A percentile compares a stretch with the other conserved stretches of the same genome.
Conservation (phyloP, 768 basidiomycete genomes). For the Panellus pusillus region DNA sequence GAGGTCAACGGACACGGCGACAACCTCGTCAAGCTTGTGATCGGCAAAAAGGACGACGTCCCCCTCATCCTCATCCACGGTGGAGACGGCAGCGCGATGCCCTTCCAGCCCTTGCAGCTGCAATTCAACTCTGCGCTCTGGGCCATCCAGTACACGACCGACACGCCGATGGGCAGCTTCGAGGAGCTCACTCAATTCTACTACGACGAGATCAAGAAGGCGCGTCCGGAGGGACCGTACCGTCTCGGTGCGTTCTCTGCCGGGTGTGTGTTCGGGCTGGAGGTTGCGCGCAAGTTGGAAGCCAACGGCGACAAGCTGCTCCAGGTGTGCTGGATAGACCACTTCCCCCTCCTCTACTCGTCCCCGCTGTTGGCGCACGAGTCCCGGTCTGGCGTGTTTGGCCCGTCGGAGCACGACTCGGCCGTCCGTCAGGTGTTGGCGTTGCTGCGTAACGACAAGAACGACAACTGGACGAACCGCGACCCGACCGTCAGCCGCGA, state of each 20-base stretch:
- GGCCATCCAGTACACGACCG: conserved; percentile 21
- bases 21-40: conserved; percentile 10
- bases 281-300: not conserved
- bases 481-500: too few species aligned
- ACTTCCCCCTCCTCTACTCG: conserved; percentile 2
- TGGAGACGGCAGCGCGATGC: conserved; percentile 5
- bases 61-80: conserved; percentile 21
- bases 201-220: conserved; percentile 20
- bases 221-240: conserved; percentile 22
- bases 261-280: not conserved
- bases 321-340: conserved; percentile 4
- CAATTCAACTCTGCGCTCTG: conserved; percentile 14
- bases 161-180: conserved; percentile 19
- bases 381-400: too few species aligned
- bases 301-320: not conserved
- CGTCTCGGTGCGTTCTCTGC: conserved; percentile 18
- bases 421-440: too few species aligned
- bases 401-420: too few species aligned
- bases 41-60: conserved; percentile 1
- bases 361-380: not conserved
- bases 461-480: too few species aligned
- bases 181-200: conserved; percentile 17
- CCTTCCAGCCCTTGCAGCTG: conserved; percentile 12
- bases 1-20: not conserved
- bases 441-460: too few species aligned